Evolutionary conservation across 495 filamentous ascomycete genomes (phyloP), one percentile per base, ranked within the genome.

Genomic region (Penicillium lagena): DNA sequence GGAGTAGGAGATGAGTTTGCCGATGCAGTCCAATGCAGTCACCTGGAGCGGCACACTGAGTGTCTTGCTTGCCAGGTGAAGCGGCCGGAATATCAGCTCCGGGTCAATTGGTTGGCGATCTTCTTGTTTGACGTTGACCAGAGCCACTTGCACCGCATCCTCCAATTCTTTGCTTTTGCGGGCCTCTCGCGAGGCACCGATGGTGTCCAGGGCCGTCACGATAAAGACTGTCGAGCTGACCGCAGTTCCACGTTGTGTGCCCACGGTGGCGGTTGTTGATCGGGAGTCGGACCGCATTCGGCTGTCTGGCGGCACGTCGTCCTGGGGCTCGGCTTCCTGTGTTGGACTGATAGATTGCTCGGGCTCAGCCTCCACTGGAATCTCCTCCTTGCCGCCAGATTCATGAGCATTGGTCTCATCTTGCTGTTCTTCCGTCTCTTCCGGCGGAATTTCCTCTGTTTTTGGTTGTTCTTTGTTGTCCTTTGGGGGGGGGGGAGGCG

Each of bases 1-100:
- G 12, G 93, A 95, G 62, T 94, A 97, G 50, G 91, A 95, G 51
- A 97, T 96, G 33, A 99, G 79, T 68, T 97, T 99, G 44, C 95
- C 94, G 54, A 99, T 96, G 61, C 90, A 97, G 66, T 99, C 94
- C 52, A 99, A 77, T 6, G 94, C 90, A 10, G 86, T 91, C 8
- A 87, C 95, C 42, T 87, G 82, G 3, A 97, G 73, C 12, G 86
- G 81, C 44, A 90, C 85, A 56, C 84, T 96, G 51, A 83, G 73
- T 9, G 86, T 80, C 56, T 87, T 89, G 34, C 90, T 91, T 29
- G 94, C 90, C 12, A 96, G 76, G 51, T 87, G 85, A 7, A 99
- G 68, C 2, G 94, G 93, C 52, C 84, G 85, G 54, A 97, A 99
- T 29, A 99, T 81, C 29, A 95, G 67, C 52, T 95, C 89, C 29